These are phyloP conservation scores for Rhazya stricta DNA, from an alignment of 257 asterid genomes.

Conservation along the genomic window DNA sequence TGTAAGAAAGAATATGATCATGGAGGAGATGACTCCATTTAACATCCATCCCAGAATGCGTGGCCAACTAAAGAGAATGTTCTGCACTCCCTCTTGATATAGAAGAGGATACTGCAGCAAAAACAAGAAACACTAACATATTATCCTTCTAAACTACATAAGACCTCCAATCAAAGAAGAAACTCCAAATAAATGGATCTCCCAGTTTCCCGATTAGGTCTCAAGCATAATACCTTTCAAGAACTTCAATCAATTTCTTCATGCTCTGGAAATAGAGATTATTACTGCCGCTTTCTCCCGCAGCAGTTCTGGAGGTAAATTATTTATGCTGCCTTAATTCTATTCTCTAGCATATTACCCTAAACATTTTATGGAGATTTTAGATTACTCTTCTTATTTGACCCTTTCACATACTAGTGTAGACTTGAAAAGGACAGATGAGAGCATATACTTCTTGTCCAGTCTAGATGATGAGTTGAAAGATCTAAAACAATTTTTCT, in stretches of 20 bases:
- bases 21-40: constrained; percentile 65
- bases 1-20: constrained; percentile 75
- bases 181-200: neutral
- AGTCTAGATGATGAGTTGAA: neutral
- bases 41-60: constrained; percentile 90
- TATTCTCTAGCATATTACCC: no score
- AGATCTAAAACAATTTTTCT: neutral
- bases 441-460: neutral
- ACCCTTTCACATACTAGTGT: neutral
- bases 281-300: no score
- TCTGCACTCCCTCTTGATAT: constrained; percentile 68
- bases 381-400: neutral
- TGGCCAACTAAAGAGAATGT: constrained; percentile 83
- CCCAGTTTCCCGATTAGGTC: neutral
- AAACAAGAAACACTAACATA: neutral
- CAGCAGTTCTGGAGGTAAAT: no score
- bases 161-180: neutral
- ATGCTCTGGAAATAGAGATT: neutral
- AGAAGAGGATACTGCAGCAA: constrained; percentile 59
- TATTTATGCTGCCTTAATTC: no score
- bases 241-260: neutral
- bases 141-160: neutral
- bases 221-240: neutral
- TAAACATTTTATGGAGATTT: neutral
- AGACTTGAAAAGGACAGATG: neutral